Base-by-base conservation (phyloP, 139 green algal genomes). In the Haematococcus sp. region DNA sequence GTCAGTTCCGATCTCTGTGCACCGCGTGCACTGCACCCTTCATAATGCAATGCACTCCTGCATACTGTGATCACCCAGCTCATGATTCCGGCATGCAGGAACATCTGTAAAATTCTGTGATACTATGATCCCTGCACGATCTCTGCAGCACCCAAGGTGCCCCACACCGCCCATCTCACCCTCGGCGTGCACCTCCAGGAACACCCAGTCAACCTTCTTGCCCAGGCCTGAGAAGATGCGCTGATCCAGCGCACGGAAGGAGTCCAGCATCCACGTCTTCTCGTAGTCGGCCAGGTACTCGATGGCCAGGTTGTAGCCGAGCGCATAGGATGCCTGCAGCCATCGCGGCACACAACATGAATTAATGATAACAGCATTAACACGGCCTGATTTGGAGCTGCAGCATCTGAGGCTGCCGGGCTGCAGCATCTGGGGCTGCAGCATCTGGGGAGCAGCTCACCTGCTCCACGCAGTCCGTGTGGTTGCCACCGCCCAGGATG, bases 291-390 rank as follows among this genome's bases (percentile, higher is more conserved):
- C 93, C 65, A 97, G 81, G 86, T 97, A 97, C 84, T 97, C 93
- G 61, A 97, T 96, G 52, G 93, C 93, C 68, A 97, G 82, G 82
- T 97, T 97, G 88, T 97, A 97, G 52, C 93, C 93, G 65, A 97
- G 79, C 3, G 92, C 92, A 77, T 97, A 97, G 13, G 71, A 87
- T 2, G 89, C 91, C 86, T 93, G 84, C 23, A 55, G 40, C 2
- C 25, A 13, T 4, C 16, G 20, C 17, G 32, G 4, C 20, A 27
- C 9, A 70, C 63, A 67, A 67, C 59, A 44, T 33, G n/a, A 63
- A n/a, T n/a, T n/a, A n/a, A n/a, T n/a, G n/a, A n/a, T n/a, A n/a
- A n/a, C n/a, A n/a, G n/a, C n/a, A n/a, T n/a, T n/a, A n/a, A 55
- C 46, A 55, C 46, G 17, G 15, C 15, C 46, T 23, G 15, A 23